Base-by-base conservation (phyloP, 1,284 basidiomycete species). In the Malassezia globosa region DNA sequence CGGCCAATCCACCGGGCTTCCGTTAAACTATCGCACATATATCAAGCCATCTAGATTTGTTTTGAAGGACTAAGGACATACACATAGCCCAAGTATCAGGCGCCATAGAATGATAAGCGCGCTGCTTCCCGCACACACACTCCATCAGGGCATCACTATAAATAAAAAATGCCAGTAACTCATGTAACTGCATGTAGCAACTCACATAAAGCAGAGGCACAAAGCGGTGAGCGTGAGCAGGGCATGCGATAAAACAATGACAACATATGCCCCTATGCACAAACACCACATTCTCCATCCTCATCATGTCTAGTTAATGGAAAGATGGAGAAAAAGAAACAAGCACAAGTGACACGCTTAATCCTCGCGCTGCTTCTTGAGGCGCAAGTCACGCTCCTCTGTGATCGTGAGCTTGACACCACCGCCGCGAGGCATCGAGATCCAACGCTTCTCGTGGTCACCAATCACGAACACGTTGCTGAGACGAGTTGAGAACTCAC, bases 381-480 rank as follows among this genome's bases (percentile, higher is more conserved):
- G 16, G 34, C 55, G 55, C 60, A 70, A 72, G 60, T 73, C 73
- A 56, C 73, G 72, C 68, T 73, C 73, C 64, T 75, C 73, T n/a
- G 73, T 65, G 54, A 75, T 74, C 46, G 68, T 62, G 52, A 94
- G 83, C 77, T 90, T 90, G 73, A 83, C 84, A 77, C 92, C 94
- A 80, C 94, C 94, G 77, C 92, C 92, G 78, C 87, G 90, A 68
- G 92, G 92, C 72, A 97, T 78, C 42, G 92, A 96, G 77, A 97
- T 81, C 84, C 88, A 89, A 49, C 92, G 82, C 81, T 97, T 97
- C 74, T 74, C 79, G 56, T 87, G 88, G 77, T 92, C 83, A 63
- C 94, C 92, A 61, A 96, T 87, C 69, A 96, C 84, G 76, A 97
- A 96, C 73, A 97, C 86, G 81, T 97, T 97, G 72, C 82, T 83